Evolutionary conservation across 805 yeast genomes (phyloP), one percentile per base, ranked within the genome.

Genomic region (Torulaspora franciscae): DNA sequence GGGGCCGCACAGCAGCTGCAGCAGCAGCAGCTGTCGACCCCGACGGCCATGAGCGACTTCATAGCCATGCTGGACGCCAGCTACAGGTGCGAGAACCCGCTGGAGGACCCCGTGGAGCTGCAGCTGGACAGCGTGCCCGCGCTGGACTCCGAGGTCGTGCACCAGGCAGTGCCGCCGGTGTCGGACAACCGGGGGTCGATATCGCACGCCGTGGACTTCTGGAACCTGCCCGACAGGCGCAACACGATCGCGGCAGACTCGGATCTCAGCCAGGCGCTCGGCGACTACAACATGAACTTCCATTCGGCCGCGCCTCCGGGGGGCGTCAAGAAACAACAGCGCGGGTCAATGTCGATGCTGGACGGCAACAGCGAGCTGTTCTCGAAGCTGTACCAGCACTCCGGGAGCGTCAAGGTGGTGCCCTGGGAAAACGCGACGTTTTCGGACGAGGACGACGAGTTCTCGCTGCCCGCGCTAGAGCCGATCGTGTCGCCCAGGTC

Each of bases 1-100:
- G 26, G 23, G 23, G 25, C 32, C n/a, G 33, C 27, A 15, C 36
- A 39, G 15, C 37, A 43, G 10, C 13, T 17, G n/a, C 25, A 28
- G 10, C 45, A 40, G n/a, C 10, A 34, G 24, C 48, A 45, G n/a
- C 29, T 45, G 23, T 40, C 45, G 6, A 53, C 55, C 32, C 61
- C 64, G 24, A 52, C 58, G 2, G 58, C 57, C n/a, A 50, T 59
- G 58, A 54, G 50, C 30, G 64, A 59, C 32, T 49, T 58, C 15
- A 40, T 59, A 40, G 62, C 59, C n/a, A 44, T 58, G 50, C 43
- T 59, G 30, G 61, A 58, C 34, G 58, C 45, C 28, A 33, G 42
- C 28, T 47, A 43, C 7, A 44, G 49, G 34, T 33, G 45, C 19
- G 40, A 47, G 29, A 29, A 33, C 30, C 40, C 38, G 15, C 33